Evolutionary conservation across 306 rosid species (phyloP), one percentile per base, ranked within the genome.

Genomic region (Ormosia emarginata): DNA sequence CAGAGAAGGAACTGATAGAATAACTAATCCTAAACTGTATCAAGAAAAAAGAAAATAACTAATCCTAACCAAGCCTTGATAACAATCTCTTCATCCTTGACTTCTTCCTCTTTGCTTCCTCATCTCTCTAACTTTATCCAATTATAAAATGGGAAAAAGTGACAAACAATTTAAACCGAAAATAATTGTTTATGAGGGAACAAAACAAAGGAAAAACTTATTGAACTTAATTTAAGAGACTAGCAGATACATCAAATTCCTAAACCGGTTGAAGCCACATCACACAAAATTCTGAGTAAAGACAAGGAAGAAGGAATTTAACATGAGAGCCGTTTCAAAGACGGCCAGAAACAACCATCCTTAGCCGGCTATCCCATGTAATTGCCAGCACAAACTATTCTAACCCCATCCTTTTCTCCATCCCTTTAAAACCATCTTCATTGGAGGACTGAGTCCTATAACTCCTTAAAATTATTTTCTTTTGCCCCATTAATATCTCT

Each of bases 331-430:
- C 81, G 82, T 49, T 86, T 24, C 2, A 29, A 4, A 79, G 86
- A 82, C 86, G 86, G 84, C 86, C 79, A 82, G 39, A 86, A 68
- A 33, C 41, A 74, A 86, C 81, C 64, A 71, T 74, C 37, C 13
- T 33, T 30, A 53, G 89, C 86, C 89, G 86, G 86, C 89, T 29
- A 78, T 58, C 10, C 61, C 34, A 4, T 58, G 8, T 24, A 67
- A 82, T 79, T 86, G 86, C 84, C 84, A 86, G 86, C 89, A 47
- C 84, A 82, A 67, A 6, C 75, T 41, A 24, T 61, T 77, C 52
- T 10, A 74, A 67, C 82, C 67, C 7, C 37, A 36, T 79, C 14
- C 79, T 46, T 74, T 71, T 15, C 3, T 41, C 32, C 13, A 18
- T 75, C 40, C 55, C 85, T 86, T 86, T 86, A 86, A n/a, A 86